Conservation (phyloP, 176 grass and related monocot genomes). For the Oryza brachyantha region DNA sequence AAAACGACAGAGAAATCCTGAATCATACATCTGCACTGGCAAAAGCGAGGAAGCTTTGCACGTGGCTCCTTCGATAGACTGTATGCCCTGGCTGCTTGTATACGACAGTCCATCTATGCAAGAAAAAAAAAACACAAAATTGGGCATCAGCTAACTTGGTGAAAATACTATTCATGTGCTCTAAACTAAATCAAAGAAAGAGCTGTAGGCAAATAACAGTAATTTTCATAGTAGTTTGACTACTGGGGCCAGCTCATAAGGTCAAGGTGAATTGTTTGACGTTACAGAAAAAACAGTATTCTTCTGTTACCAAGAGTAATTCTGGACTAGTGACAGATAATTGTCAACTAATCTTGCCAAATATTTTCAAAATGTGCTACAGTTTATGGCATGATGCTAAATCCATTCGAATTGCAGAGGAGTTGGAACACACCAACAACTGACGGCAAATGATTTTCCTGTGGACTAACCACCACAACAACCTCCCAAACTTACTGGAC, state of each 20-base stretch:
- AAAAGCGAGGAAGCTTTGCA: slow-evolving; percentile 44
- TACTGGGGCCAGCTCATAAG: not conserved
- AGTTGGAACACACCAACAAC: slow-evolving; percentile 10
- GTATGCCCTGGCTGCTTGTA: slow-evolving; percentile 33
- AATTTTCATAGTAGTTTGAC: not conserved
- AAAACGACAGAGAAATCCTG: slow-evolving; percentile 8
- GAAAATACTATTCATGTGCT: not conserved
- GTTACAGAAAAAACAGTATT: not conserved
- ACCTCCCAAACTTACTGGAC: not conserved
- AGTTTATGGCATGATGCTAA: not conserved
- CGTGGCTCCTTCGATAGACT: slow-evolving; percentile 40
- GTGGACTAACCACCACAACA: slow-evolving; percentile 18
- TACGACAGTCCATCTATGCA: slow-evolving; percentile 47
- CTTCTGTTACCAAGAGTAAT: not conserved
- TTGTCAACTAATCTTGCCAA: not conserved
- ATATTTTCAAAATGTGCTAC: not conserved
- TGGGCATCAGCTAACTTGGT: slow-evolving; percentile 12
- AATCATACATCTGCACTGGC: slow-evolving; percentile 69
- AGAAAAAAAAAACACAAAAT: slow-evolving; percentile 31
- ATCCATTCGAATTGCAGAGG: not conserved
- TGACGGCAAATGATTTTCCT: not conserved
- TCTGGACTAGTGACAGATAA: not conserved
- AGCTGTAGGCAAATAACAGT: slow-evolving; percentile 7
- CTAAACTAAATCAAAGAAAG: slow-evolving; percentile 17
- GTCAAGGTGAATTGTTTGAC: not conserved